Conservation (phyloP, 2,329 filamentous ascomycete genomes). For the Verticillium alfalfae region DNA sequence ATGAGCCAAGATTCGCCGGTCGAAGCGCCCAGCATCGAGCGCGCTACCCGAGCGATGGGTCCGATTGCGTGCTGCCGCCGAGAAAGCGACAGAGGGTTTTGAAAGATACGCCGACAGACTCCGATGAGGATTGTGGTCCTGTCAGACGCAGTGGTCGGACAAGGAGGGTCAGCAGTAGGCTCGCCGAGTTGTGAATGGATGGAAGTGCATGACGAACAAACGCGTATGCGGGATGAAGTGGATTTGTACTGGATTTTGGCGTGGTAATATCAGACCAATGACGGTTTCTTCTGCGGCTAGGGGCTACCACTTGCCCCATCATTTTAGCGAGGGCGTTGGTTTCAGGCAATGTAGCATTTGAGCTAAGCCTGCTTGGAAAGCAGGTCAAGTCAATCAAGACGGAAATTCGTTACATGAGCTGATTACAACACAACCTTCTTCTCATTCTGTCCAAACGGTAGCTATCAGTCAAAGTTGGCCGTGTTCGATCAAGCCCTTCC, state of each 20-base stretch:
- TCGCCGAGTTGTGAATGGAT: neutral
- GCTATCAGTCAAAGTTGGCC: too few species aligned
- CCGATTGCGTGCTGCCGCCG: constrained; percentile 3
- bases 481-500: too few species aligned
- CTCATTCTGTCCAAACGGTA: too few species aligned
- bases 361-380: neutral
- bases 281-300: neutral
- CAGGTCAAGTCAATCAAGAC: neutral
- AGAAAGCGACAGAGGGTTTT: constrained; percentile 7
- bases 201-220: neutral
- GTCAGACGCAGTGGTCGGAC: constrained; percentile 26
- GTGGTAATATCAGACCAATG: neutral
- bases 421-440: too few species aligned
- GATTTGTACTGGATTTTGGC: neutral
- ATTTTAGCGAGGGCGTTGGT: neutral
- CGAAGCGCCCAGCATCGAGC: constrained; percentile 12
- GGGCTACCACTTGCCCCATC: neutral
- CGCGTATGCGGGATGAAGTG: neutral
- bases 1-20: constrained; percentile 55
- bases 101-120: constrained; percentile 13
- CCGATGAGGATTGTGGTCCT: constrained; percentile 9
- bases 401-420: neutral
- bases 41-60: constrained; percentile 3
- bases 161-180: constrained; percentile 23
- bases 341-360: neutral